A percentile compares a stretch with the other conserved stretches of the same genome.
phyloP scores from a whole-genome alignment of 176 grass and related monocot species.

The Paspalum notatum region DNA sequence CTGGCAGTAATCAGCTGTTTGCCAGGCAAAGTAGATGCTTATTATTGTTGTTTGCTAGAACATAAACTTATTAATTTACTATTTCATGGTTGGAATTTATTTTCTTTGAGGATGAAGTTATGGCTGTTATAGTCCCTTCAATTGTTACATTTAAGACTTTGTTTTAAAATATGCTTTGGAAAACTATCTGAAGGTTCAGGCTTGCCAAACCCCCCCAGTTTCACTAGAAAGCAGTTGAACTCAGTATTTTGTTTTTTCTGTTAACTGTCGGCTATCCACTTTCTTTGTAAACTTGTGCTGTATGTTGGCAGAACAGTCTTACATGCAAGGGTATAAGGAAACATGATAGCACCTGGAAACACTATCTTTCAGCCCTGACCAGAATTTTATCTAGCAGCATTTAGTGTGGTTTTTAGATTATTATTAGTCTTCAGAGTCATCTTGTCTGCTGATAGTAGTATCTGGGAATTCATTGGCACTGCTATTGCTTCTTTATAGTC shows the following conservation, averaged over 20 bases:
- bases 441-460: conserved; percentile 9
- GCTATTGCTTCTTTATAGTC: neutral
- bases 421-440: neutral
- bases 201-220: neutral
- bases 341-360: conserved; percentile 11
- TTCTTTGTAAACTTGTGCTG: conserved; percentile 5
- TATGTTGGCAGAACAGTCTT: neutral
- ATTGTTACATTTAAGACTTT: conserved; percentile 1
- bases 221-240: neutral
- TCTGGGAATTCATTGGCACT: neutral
- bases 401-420: neutral
- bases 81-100: conserved; percentile 18
- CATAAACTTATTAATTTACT: conserved; percentile 17
- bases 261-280: neutral
- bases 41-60: conserved; percentile 4
- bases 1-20: conserved; percentile 18
- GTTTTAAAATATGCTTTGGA: conserved; percentile 25
- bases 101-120: conserved; percentile 3
- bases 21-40: conserved; percentile 7
- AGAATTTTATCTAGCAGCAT: conserved; percentile 13
- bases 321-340: conserved; percentile 1
- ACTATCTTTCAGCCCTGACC: neutral
- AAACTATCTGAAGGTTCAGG: conserved; percentile 16
- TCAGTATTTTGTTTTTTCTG: neutral
- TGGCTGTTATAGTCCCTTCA: conserved; percentile 2